A percentile compares a stretch with the other conserved stretches of the same genome.
Evolutionary conservation across 371 early-diverging fungal genomes (phyloP).

Genomic region (Blakeslea trispora): DNA sequence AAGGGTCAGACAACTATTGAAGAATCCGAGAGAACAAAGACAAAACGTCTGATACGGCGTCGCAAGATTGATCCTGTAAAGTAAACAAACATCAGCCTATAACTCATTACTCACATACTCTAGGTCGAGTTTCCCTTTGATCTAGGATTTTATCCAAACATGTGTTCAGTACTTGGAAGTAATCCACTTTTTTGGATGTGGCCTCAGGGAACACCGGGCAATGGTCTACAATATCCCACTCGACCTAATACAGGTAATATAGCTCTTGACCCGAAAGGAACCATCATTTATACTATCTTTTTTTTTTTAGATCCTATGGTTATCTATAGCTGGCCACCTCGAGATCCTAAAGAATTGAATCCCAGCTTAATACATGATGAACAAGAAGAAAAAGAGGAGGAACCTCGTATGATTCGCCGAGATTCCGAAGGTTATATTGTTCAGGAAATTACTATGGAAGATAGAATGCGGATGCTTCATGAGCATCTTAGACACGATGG

Average conservation of each 20-base stretch:
- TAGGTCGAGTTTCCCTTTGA: constrained; percentile 89
- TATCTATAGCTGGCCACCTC: constrained; percentile 36
- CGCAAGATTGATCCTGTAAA: constrained; percentile 23
- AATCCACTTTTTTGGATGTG: constrained; percentile 68
- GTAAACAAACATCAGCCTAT: not conserved
- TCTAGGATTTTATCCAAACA: constrained; percentile 81
- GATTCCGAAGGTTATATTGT: constrained; percentile 59
- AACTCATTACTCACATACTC: not conserved
- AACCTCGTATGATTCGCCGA: constrained; percentile 34
- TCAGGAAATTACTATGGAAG: constrained; percentile 42
- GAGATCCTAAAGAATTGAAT: constrained; percentile 27
- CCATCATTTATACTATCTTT: not conserved
- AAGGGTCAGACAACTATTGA: constrained; percentile 95
- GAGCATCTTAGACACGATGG: constrained; percentile 1
- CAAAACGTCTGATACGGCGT: constrained; percentile 19
- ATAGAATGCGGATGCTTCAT: constrained; percentile 30
- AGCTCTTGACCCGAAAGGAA: too few species aligned
- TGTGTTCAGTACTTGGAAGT: constrained; percentile 78
- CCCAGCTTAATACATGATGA: constrained; percentile 11
- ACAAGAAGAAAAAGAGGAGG: constrained; percentile 4
- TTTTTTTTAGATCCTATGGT: constrained; percentile 20
- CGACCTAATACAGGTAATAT: constrained; percentile 36
- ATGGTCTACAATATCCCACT: constrained; percentile 74
- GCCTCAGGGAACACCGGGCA: constrained; percentile 64
- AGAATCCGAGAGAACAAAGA: constrained; percentile 55